phyloP scores from a whole-genome alignment of 164 flowering plant genomes.

The Berberis thunbergii region DNA sequence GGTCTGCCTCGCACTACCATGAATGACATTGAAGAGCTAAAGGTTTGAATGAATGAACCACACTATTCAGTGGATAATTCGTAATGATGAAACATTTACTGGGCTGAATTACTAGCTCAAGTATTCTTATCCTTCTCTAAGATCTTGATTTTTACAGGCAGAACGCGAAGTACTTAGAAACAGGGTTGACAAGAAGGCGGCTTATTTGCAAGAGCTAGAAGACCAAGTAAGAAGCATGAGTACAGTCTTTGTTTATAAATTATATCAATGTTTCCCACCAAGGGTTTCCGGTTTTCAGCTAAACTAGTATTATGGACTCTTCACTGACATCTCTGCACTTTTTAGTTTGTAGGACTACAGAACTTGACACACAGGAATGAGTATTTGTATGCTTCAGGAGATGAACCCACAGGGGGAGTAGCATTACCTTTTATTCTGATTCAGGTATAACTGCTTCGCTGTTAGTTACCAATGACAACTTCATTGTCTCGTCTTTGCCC shows the following conservation, averaged over 20 bases:
- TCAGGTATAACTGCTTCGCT: constrained; percentile 45
- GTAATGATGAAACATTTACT: neutral
- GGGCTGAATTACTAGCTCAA: constrained; percentile 5
- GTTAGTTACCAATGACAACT: neutral
- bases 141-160: constrained; percentile 33
- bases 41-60: constrained; percentile 29
- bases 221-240: constrained; percentile 60
- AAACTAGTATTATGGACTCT: constrained; percentile 1
- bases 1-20: constrained; percentile 67
- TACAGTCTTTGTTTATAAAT: constrained; percentile 1
- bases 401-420: constrained; percentile 83
- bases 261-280: neutral
- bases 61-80: neutral
- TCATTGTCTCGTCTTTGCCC: neutral
- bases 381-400: constrained; percentile 63
- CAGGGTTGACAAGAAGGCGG: constrained; percentile 80
- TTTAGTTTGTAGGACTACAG: constrained; percentile 68
- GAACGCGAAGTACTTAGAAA: constrained; percentile 58
- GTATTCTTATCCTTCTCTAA: constrained; percentile 5
- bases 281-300: neutral
- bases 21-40: constrained; percentile 65
- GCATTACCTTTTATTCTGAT: constrained; percentile 91
- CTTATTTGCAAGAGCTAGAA: constrained; percentile 83
- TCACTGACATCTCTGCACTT: constrained; percentile 10
- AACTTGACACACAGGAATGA: constrained; percentile 80